Evolutionary conservation across 2,329 filamentous ascomycete species (phyloP).

Genomic region (Periconia macrospinosa): DNA sequence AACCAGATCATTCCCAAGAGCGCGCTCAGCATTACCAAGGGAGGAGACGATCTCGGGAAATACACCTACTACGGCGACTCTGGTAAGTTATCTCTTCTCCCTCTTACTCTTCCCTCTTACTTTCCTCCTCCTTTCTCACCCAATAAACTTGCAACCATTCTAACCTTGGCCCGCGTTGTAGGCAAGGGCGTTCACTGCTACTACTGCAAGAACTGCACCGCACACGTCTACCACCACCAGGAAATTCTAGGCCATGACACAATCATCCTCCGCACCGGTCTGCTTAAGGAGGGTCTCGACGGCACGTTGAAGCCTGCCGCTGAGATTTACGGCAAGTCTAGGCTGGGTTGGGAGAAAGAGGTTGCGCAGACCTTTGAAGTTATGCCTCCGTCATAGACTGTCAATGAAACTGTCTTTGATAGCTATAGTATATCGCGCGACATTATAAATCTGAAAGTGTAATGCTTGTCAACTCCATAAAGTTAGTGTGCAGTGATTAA

Average conservation of each 20-base stretch:
- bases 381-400: slow-evolving; percentile 43
- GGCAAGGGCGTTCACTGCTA: slow-evolving; percentile 60
- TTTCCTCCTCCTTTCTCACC: too few relatives aligned
- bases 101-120: too few relatives aligned
- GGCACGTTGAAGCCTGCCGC: slow-evolving; percentile 51
- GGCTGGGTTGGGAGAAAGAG: slow-evolving; percentile 56
- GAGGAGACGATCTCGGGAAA: slow-evolving; percentile 47
- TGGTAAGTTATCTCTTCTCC: slow-evolving; percentile 35
- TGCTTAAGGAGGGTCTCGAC: slow-evolving; percentile 50
- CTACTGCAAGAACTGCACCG: slow-evolving; percentile 60
- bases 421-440: not conserved
- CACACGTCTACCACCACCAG: slow-evolving; percentile 60
- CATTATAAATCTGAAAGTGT: not conserved
- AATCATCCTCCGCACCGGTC: slow-evolving; percentile 55
- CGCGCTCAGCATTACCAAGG: slow-evolving; percentile 56
- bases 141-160: not conserved
- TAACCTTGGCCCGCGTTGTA: slow-evolving; percentile 12
- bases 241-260: slow-evolving; percentile 54
- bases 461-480: too few relatives aligned
- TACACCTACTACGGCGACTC: slow-evolving; percentile 62
- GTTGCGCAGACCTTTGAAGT: slow-evolving; percentile 51
- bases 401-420: not conserved
- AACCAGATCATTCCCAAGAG: slow-evolving; percentile 57
- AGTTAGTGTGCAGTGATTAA: too few relatives aligned
- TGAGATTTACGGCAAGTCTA: slow-evolving; percentile 59